A percentile compares a stretch with the other conserved stretches of the same genome.
Conservation (phyloP, 768 basidiomycete species). For the Lentinus brumalis region DNA sequence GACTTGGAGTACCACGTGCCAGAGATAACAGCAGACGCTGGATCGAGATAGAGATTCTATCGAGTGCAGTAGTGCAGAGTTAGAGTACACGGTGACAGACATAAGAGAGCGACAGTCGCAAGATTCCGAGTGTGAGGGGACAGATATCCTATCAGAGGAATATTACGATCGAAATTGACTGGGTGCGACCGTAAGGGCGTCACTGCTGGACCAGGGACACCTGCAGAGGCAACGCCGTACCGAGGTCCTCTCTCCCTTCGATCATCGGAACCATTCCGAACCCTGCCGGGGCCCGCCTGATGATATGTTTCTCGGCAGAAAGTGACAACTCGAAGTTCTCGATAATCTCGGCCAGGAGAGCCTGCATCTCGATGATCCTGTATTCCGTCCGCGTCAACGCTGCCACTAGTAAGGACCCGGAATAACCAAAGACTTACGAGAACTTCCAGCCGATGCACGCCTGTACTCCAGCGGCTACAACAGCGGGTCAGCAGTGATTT, state of each 20-base stretch:
- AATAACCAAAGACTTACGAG: conserved; percentile 5
- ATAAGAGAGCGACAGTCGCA: no score
- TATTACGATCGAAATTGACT: no score
- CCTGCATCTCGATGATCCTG: conserved; percentile 34
- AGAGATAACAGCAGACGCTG: no score
- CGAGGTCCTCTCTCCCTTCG: conserved; percentile 27
- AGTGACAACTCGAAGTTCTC: conserved; percentile 36
- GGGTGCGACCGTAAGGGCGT: no score
- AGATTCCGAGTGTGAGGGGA: no score
- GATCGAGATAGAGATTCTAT: no score
- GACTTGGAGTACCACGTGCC: no score
- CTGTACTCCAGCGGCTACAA: conserved; percentile 12
- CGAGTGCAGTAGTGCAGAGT: no score
- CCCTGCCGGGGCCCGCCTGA: conserved; percentile 29
- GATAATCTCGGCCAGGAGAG: conserved; percentile 33
- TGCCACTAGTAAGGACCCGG: not conserved
- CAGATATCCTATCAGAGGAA: no score
- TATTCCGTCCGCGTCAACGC: not conserved
- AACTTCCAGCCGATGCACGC: conserved; percentile 22
- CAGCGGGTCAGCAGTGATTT: no score
- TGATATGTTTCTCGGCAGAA: conserved; percentile 27
- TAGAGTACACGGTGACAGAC: no score
- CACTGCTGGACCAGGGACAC: conserved; percentile 11
- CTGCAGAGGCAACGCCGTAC: conserved; percentile 34
- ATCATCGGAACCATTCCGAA: conserved; percentile 34